Base-by-base conservation (phyloP, 2,329 filamentous ascomycete species). In the Penicillium sp. region DNA sequence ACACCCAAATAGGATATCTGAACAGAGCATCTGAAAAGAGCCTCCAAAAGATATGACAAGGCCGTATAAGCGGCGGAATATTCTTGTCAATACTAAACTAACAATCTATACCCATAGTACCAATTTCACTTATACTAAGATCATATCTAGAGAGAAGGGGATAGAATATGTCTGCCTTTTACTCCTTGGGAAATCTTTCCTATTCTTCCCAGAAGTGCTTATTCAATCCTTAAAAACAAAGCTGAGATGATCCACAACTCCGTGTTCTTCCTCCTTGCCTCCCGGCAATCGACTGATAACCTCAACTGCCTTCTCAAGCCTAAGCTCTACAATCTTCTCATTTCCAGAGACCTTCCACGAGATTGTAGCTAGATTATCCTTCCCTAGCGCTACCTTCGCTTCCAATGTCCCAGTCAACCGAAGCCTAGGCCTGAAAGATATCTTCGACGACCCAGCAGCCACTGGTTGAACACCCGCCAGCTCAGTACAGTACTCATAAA, bases 401-500 rank as follows among this genome's bases (percentile, higher is more conserved):
- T 58, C 47, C 3, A 70, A 8, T 6, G 2, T 27, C 4, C 31
- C 23, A 7, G 52, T 61, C 25, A 70, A 40, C 2, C 49, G 38
- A 12, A 69, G 23, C 1, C 68, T 54, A 5, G 68, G 68, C 31
- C 57, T 66, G 31, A 69, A 69, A 0, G 56, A 38, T 33, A 69
- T 47, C 17, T 57, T 64, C 5, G 48, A 53, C 1, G 50, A 66
- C 0, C 66, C 66, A 3, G 63, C 42, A 1, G 56, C 53, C 0
- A 63, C 21, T 0, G 66, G 63, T 6, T 48, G 54, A 37, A 70
- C 37, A 3, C 68, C 68, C 7, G 67, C 68, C 6, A 79, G 10
- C 61, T 78, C 77, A 9, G 72, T 71, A 33, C 69, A 74, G 40
- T 71, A 78, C 56, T 78, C 77, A 50, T 78, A 78, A 4, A 79